Evolutionary conservation across 768 basidiomycete genomes (phyloP).

Genomic region (Leccinum aurantiacum): DNA sequence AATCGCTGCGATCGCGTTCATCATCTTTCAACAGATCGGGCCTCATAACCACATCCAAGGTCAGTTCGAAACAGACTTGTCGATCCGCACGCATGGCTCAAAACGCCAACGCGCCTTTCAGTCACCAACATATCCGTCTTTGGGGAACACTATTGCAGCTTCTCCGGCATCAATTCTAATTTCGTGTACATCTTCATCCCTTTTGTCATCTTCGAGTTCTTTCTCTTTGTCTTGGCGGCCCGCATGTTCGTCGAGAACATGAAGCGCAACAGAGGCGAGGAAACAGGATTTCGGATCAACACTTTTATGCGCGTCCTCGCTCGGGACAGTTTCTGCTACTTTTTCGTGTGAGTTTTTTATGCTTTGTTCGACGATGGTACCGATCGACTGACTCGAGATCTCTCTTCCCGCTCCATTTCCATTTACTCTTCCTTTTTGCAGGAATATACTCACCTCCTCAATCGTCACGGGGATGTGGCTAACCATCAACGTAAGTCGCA

Average conservation of each 20-base stretch:
- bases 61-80: conserved; percentile 1
- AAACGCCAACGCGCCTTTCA: background rate
- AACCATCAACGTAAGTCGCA: conserved; percentile 21
- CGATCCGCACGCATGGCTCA: background rate
- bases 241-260: conserved; percentile 17
- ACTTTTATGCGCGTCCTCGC: conserved; percentile 27
- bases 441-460: conserved; percentile 26
- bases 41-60: conserved; percentile 24
- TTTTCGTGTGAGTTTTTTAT: conserved; percentile 27
- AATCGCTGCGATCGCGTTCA: conserved; percentile 21
- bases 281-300: conserved; percentile 11
- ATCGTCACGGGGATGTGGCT: conserved; percentile 31
- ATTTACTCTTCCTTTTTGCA: conserved; percentile 4
- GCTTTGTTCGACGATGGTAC: background rate
- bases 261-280: background rate
- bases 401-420: background rate
- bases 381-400: background rate
- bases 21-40: conserved; percentile 30
- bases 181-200: conserved; percentile 33
- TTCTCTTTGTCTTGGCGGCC: conserved; percentile 26
- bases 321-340: conserved; percentile 33
- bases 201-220: conserved; percentile 30
- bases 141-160: conserved; percentile 20
- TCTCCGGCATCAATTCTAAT: conserved; percentile 20
- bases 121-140: conserved; percentile 6